These are phyloP conservation scores for Hippophae tibetana DNA, from an alignment of 306 rosid genomes.

Conservation along the genomic window DNA sequence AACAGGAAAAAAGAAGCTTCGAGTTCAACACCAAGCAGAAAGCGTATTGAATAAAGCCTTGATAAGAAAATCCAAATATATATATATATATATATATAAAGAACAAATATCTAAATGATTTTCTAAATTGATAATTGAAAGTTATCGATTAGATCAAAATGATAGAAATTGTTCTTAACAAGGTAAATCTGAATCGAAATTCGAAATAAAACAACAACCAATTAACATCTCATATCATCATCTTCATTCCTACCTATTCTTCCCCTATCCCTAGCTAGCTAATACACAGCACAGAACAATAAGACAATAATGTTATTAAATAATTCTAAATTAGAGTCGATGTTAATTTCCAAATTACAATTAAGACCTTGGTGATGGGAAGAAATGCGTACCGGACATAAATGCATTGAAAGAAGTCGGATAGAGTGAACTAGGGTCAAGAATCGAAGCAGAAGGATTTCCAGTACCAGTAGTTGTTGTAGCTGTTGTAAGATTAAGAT, in stretches of 20 bases:
- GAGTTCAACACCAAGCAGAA: conserved; percentile 66
- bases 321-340: conserved; percentile 7
- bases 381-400: conserved; percentile 95
- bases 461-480: conserved; percentile 5
- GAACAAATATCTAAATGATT: conserved; percentile 10
- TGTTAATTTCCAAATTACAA: conserved; percentile 3
- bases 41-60: conserved; percentile 37
- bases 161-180: not conserved
- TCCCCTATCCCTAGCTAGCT: conserved; percentile 15
- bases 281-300: conserved; percentile 8
- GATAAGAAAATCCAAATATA: conserved; percentile 26
- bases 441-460: conserved; percentile 26
- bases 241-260: conserved; percentile 3
- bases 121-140: conserved; percentile 6
- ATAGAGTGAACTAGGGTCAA: conserved; percentile 67
- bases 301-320: conserved; percentile 16
- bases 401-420: conserved; percentile 79
- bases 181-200: conserved; percentile 40
- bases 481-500: conserved; percentile 35
- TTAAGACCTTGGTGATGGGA: conserved; percentile 77
- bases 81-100: conserved; percentile 12
- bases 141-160: conserved; percentile 26
- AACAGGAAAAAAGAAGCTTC: conserved; percentile 59
- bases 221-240: conserved; percentile 19
- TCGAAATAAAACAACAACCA: conserved; percentile 27